Percentiles rank a stretch among this genome's conserved stretches.
phyloP scores from a whole-genome alignment of 345 rosid genomes.

The Rhizophora apiculata region DNA sequence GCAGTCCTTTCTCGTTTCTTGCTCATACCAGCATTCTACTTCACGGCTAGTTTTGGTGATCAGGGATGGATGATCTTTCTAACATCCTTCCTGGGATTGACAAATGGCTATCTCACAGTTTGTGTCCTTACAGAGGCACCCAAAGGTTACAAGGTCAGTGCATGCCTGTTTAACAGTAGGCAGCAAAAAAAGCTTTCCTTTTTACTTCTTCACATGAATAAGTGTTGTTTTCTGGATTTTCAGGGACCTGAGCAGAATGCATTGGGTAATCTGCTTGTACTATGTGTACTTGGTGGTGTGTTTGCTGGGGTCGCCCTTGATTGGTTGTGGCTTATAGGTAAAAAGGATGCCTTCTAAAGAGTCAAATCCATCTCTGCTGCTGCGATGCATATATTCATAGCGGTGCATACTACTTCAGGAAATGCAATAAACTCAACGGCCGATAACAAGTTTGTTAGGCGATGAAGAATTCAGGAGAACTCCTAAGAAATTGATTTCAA shows the following conservation, averaged over 20 bases:
- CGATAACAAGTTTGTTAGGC: too few relatives aligned
- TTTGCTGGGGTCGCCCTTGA: slow-evolving; percentile 68
- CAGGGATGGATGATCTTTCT: slow-evolving; percentile 93
- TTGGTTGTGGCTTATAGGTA: slow-evolving; percentile 85
- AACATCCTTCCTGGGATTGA: slow-evolving; percentile 58
- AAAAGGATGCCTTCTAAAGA: slow-evolving; percentile 36
- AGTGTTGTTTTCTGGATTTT: slow-evolving; percentile 13
- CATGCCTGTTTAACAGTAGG: background rate
- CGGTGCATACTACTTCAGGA: too few relatives aligned
- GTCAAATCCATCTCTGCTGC: too few relatives aligned
- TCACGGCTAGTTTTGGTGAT: slow-evolving; percentile 78
- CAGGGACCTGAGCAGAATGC: slow-evolving; percentile 97
- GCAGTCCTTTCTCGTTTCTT: slow-evolving; percentile 53
- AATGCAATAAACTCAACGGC: too few relatives aligned
- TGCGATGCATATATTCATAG: too few relatives aligned
- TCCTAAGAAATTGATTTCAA: too few relatives aligned
- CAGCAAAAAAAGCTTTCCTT: background rate
- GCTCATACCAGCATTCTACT: slow-evolving; percentile 78
- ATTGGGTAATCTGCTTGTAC: slow-evolving; percentile 71
- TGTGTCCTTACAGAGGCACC: slow-evolving; percentile 82
- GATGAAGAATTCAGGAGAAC: too few relatives aligned
- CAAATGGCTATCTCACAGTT: slow-evolving; percentile 79
- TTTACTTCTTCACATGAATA: background rate
- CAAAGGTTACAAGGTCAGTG: slow-evolving; percentile 76
- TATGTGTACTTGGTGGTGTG: slow-evolving; percentile 57